These are phyloP conservation scores for Pythium chondricola DNA, from an alignment of 352 stramenopile genomes.

Conservation along the genomic window DNA sequence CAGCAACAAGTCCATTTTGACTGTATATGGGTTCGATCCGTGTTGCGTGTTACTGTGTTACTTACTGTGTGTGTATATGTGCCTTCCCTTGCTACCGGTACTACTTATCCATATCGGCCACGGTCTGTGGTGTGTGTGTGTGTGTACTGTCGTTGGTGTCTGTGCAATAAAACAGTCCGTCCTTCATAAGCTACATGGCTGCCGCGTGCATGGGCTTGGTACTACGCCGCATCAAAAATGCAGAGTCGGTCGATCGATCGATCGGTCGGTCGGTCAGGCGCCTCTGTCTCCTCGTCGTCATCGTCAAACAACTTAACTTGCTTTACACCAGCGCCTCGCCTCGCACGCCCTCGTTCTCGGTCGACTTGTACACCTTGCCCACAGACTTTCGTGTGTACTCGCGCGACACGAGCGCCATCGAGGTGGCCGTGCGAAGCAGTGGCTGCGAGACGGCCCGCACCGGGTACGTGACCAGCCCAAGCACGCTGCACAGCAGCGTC, in stretches of 20 bases:
- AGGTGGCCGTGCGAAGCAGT: constrained; percentile 35
- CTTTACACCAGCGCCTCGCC: constrained; percentile 20
- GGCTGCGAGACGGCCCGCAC: constrained; percentile 40
- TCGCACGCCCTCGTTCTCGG: constrained; percentile 7
- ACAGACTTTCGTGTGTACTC: constrained; percentile 62
- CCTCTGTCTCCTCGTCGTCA: too few species aligned
- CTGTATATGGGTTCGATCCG: not conserved
- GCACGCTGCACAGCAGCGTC: constrained; percentile 41
- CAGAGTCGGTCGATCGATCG: too few species aligned
- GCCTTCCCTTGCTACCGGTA: too few species aligned
- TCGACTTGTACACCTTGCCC: constrained; percentile 35
- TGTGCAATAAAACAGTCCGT: too few species aligned
- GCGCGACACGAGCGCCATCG: constrained; percentile 48
- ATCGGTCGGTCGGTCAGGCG: too few species aligned
- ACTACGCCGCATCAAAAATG: constrained; percentile 15
- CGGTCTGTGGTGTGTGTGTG: too few species aligned
- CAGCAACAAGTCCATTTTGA: not conserved
- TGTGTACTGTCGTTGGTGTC: too few species aligned
- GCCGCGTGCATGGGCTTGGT: not conserved
- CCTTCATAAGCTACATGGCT: not conserved
- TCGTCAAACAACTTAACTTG: constrained; percentile 1
- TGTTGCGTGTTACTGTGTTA: too few species aligned
- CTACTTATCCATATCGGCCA: too few species aligned
- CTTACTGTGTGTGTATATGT: too few species aligned
- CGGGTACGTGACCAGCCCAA: constrained; percentile 49